These are phyloP conservation scores for Scheffersomyces ergatensis DNA, from an alignment of 805 yeast species.

Conservation along the genomic window DNA sequence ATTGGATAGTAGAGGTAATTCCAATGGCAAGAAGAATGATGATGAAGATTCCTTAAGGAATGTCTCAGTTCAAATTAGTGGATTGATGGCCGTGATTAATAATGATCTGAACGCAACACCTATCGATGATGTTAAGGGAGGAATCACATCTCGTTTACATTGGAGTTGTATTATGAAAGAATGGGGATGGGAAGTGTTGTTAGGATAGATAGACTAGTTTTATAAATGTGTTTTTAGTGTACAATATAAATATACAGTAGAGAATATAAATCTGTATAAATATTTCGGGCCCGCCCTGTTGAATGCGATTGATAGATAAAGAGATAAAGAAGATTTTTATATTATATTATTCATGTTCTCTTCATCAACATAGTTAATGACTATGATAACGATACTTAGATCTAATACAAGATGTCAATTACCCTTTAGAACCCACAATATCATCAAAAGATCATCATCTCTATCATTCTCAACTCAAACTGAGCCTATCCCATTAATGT, in stretches of 20 bases:
- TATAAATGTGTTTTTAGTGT: too few relatives aligned
- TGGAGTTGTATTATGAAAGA: constrained; percentile 73
- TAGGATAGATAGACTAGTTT: constrained; percentile 41
- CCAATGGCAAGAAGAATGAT: constrained; percentile 6
- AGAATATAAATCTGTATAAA: too few relatives aligned
- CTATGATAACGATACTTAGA: too few relatives aligned
- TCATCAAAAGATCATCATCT: too few relatives aligned
- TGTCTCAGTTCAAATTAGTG: constrained; percentile 34
- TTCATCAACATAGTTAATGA: too few relatives aligned
- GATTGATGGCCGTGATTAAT: constrained; percentile 39
- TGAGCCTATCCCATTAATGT: constrained; percentile 5
- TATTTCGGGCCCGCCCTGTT: too few relatives aligned
- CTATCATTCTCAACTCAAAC: background rate
- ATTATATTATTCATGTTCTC: too few relatives aligned
- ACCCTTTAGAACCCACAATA: too few relatives aligned
- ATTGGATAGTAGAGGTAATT: constrained; percentile 2
- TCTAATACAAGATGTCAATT: too few relatives aligned
- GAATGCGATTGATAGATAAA: background rate
- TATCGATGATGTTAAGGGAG: constrained; percentile 31
- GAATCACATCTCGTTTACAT: constrained; percentile 52
- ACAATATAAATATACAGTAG: too few relatives aligned
- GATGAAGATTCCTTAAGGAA: constrained; percentile 10
- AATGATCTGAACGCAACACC: constrained; percentile 26
- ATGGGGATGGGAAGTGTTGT: constrained; percentile 73
- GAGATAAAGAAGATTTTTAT: too few relatives aligned